Base-by-base conservation (phyloP, 2,329 filamentous ascomycete genomes). In the Penicillium sp. region DNA sequence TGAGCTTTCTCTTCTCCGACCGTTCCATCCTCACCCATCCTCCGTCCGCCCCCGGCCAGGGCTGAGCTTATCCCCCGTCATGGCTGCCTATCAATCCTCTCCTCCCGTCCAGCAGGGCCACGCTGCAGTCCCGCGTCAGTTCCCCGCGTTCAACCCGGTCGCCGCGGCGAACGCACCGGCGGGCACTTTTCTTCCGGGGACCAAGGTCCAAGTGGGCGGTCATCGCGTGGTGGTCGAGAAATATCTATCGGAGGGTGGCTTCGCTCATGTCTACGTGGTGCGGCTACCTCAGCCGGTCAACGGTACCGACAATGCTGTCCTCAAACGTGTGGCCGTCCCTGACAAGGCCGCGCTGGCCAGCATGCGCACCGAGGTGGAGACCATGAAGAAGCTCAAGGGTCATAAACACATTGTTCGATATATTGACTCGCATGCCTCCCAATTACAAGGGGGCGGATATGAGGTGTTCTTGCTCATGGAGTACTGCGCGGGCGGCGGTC, bases 401-500 rank as follows among this genome's bases (percentile, higher is more conserved):
- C 93, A 97, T 78, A 83, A 84, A 54, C 86, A 93, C 61, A 97
- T 98, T 65, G 93, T 98, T 62, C 96, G 86, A 50, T 98, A 98
- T 73, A 90, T 97, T 68, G 93, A 98, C 75, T 97, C 91, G 57
- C 93, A 98, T 71, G 93, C 93, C 34, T 96, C 90, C 12, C 90
- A 97, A 71, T 76, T 97, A 60, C 85, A 88, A 61, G 89, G 87
- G 44, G 90, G 90, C 37, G 93, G 93, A 49, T 98, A 95, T 69
- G 93, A 98, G 75, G 93, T 98, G 49, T 98, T 98, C 64, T 70
- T 98, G 64, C 83, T 98, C 56, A 98, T 98, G 93, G 93, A 98
- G 68, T 96, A 85, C 71, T 98, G 93, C 73, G 83, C 86, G 63
- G 93, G 93, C 43, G 93, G 93, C 55, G 91, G 93, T 33, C 74